Evolutionary conservation across 768 basidiomycete species (phyloP), one percentile per base, ranked within the genome.

Genomic region (Udeniomyces megalosporus): DNA sequence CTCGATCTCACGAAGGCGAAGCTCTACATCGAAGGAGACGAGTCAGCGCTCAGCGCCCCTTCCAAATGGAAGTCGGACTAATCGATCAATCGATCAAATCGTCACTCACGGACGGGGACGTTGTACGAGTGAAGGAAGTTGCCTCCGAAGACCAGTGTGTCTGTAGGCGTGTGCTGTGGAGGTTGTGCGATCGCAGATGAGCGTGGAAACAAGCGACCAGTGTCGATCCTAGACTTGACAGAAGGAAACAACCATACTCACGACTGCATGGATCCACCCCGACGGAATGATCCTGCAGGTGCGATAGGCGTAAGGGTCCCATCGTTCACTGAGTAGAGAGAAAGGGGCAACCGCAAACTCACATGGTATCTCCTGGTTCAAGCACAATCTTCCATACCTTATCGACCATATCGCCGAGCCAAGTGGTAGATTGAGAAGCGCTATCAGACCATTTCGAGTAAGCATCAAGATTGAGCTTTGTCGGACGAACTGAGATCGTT

Each of bases 211-310:
- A n/a, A n/a, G n/a, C n/a, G n/a, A n/a, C n/a, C n/a, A n/a, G n/a
- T n/a, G 20, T 46, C n/a, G 11, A 3, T 31, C 4, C 14, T 42
- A 26, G 10, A 6, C 29, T 14, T 10, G 10, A 24, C 1, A 2
- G 56, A 56, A 35, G 47, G 38, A 32, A 52, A 42, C 3, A 54
- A 32, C 20, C n/a, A 20, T 38, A 76, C 85, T 72, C 71, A 93
- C 91, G 45, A 99, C 93, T 12, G 90, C 89, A 71, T 99, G 93
- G 63, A 97, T 96, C 86, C 93, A 99, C 0, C 93, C 93, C 1
- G 89, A 84, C 1, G 93, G 91, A 58, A 95, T 93, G 55, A 93
- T 87, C 75, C 74, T 75, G 31, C 14, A n/a, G n/a, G n/a, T n/a
- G n/a, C n/a, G n/a, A n/a, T n/a, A n/a, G n/a, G n/a, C n/a, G n/a